Conservation (phyloP, 352 stramenopile genomes). For the Blastocystis sp. region DNA sequence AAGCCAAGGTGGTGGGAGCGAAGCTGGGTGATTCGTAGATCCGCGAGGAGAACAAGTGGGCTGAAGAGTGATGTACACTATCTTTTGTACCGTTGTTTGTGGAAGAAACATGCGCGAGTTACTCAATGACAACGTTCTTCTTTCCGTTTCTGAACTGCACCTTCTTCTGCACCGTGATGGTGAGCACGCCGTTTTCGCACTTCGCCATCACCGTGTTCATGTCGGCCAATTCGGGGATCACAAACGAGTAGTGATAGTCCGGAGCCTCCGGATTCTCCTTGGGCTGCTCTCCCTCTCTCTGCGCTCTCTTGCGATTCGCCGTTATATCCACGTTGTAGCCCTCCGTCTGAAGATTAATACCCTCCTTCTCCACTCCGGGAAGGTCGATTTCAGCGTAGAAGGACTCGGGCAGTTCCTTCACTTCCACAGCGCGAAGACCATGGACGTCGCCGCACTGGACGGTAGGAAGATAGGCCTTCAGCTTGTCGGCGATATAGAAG, state of each 20-base stretch:
- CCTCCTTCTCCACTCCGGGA: conserved; percentile 26
- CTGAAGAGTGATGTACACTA: conserved; percentile 85
- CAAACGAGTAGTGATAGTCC: background rate
- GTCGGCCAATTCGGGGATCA: background rate
- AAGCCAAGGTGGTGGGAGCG: conserved; percentile 88
- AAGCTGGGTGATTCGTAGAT: conserved; percentile 14
- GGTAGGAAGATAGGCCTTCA: background rate
- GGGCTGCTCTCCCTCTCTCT: background rate
- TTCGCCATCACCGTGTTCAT: conserved; percentile 2
- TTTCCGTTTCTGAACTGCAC: background rate
- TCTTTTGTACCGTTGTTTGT: conserved; percentile 10
- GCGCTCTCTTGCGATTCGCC: background rate
- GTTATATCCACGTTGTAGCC: background rate
- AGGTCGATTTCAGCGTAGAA: background rate
- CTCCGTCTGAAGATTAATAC: background rate
- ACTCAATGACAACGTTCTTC: conserved; percentile 20
- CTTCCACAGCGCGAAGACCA: background rate
- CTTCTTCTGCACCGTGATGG: conserved; percentile 4
- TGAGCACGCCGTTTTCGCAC: conserved; percentile 22
- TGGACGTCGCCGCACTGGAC: background rate
- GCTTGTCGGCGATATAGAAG: background rate
- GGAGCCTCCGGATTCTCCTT: background rate
- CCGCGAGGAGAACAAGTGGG: conserved; percentile 99
- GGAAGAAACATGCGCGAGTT: background rate
- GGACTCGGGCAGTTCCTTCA: background rate